Percentiles rank a stretch among this genome's conserved stretches.
phyloP scores from a whole-genome alignment of 2,329 filamentous ascomycete genomes.

The Paradendryphiella salina region DNA sequence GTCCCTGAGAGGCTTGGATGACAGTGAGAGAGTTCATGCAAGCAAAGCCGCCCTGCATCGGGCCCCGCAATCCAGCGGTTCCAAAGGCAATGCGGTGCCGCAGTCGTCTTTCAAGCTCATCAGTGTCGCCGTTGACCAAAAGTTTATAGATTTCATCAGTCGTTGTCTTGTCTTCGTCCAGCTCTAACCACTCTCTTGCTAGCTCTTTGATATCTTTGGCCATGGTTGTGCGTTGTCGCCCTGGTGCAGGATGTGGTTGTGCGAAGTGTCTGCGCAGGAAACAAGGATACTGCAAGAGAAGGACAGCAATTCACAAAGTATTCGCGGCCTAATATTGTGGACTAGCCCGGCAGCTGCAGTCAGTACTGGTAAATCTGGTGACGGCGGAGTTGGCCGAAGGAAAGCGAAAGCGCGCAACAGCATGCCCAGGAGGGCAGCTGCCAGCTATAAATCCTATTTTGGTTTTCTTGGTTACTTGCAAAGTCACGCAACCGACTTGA shows the following conservation, averaged over 20 bases:
- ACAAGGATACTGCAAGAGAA: background rate
- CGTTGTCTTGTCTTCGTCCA: constrained; percentile 60
- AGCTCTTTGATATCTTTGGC: constrained; percentile 47
- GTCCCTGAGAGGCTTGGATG: constrained; percentile 67
- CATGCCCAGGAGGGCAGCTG: constrained; percentile 11
- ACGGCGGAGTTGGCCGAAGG: constrained; percentile 35
- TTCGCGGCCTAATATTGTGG: constrained; percentile 5
- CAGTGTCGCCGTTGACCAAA: constrained; percentile 50
- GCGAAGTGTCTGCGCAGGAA: background rate
- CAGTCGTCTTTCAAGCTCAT: constrained; percentile 58
- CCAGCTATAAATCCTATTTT: constrained; percentile 6
- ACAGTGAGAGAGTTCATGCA: constrained; percentile 63
- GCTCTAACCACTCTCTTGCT: constrained; percentile 61
- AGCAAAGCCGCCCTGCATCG: constrained; percentile 67
- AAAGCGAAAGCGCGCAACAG: constrained; percentile 6
- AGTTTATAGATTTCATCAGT: constrained; percentile 59
- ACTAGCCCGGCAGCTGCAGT: constrained; percentile 6
- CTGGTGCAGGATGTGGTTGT: background rate
- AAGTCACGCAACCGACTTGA: background rate
- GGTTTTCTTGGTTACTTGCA: background rate
- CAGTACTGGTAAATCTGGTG: constrained; percentile 31
- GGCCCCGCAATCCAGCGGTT: constrained; percentile 64
- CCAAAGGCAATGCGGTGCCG: constrained; percentile 63
- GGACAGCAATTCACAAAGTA: background rate
- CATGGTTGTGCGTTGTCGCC: constrained; percentile 24